Evolutionary conservation across 169 alveolate genomes (phyloP).

Genomic region (Eimeria necatrix): DNA sequence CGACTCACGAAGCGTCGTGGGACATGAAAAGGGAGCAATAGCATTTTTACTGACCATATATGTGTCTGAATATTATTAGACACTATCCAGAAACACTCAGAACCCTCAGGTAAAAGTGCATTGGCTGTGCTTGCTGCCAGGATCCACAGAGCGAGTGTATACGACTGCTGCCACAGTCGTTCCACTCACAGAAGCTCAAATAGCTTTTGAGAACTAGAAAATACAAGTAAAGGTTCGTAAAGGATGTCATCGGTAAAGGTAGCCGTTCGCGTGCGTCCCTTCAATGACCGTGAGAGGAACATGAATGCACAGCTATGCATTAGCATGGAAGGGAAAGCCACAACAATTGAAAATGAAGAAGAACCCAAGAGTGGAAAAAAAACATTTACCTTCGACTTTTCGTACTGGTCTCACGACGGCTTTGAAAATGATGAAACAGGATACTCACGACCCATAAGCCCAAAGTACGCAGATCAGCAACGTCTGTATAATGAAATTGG

Average conservation of each 20-base stretch:
- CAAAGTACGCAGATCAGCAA: slow-evolving; percentile 91
- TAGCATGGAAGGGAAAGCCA: slow-evolving; percentile 89
- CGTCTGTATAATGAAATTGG: slow-evolving; percentile 93
- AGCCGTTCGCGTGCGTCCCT: slow-evolving; percentile 95
- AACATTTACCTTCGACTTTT: slow-evolving; percentile 93
- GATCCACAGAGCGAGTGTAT: too few species aligned
- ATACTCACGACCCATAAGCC: slow-evolving; percentile 80
- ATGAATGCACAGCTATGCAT: slow-evolving; percentile 88
- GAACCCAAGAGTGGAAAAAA: slow-evolving; percentile 85
- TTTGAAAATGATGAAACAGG: slow-evolving; percentile 87
- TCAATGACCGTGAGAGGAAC: slow-evolving; percentile 90
- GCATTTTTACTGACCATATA: too few species aligned
- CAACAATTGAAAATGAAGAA: slow-evolving; percentile 85
- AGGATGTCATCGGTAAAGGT: slow-evolving; percentile 91
- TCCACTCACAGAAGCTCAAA: too few species aligned
- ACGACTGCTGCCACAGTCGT: too few species aligned
- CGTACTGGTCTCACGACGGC: slow-evolving; percentile 97
- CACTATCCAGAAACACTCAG: too few species aligned
- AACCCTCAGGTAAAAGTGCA: too few species aligned
- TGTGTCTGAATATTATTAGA: too few species aligned
- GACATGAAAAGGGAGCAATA: too few species aligned
- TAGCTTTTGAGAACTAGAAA: too few species aligned
- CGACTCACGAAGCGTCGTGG: too few species aligned
- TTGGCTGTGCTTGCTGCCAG: too few species aligned
- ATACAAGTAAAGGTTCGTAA: background rate